phyloP scores from a whole-genome alignment of 2,329 filamentous ascomycete genomes.

The Fusarium gaditjirri region DNA sequence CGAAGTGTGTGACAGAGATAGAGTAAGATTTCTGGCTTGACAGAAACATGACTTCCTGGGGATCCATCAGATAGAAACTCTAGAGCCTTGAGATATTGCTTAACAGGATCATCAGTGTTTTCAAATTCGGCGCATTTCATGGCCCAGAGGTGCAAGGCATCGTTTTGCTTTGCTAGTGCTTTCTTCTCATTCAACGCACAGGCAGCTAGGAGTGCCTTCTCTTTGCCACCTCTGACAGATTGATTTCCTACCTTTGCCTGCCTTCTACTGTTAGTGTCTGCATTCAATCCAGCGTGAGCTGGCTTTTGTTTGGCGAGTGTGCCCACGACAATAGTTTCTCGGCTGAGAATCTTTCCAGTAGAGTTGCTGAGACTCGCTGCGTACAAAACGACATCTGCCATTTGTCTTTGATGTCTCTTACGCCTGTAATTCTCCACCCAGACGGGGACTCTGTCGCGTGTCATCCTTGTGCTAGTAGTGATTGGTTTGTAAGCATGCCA shows the following conservation, averaged over 20 bases:
- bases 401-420: background rate
- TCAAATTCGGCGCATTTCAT: background rate
- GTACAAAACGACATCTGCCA: background rate
- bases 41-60: background rate
- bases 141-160: background rate
- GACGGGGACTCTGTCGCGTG: background rate
- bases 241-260: background rate
- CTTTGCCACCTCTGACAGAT: background rate
- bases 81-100: background rate
- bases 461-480: background rate
- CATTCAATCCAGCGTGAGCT: background rate
- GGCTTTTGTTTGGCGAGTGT: background rate
- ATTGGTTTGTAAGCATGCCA: background rate
- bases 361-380: background rate
- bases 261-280: background rate
- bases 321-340: background rate
- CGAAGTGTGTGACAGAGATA: slow-evolving; percentile 4
- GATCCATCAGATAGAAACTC: slow-evolving; percentile 53
- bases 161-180: background rate
- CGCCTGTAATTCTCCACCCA: background rate
- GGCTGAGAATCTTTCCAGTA: background rate
- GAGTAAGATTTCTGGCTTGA: slow-evolving; percentile 6
- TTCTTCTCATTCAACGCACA: background rate
- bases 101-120: background rate
- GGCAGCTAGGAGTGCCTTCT: background rate